These are phyloP conservation scores for Globisporangium spiculum DNA, from an alignment of 352 stramenopile genomes.

Conservation along the genomic window DNA sequence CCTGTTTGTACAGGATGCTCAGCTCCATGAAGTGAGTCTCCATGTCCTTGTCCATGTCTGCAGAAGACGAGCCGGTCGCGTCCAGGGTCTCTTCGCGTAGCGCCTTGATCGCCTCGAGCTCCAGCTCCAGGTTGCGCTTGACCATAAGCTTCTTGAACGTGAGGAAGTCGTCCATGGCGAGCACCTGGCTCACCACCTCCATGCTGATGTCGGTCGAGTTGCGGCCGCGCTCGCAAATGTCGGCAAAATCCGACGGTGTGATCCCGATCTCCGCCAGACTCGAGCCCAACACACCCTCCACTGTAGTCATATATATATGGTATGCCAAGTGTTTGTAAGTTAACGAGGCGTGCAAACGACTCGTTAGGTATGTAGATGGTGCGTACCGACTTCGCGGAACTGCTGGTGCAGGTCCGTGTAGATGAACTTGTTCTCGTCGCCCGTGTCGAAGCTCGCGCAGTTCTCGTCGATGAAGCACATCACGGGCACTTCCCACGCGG, in stretches of 20 bases:
- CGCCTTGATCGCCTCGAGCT: conserved; percentile 85
- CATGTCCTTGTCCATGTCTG: conserved; percentile 32
- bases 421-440: conserved; percentile 89
- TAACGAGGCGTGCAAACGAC: too few relatives aligned
- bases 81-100: conserved; percentile 56
- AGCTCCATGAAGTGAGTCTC: conserved; percentile 83
- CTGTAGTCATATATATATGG: conserved; percentile 12
- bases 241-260: conserved; percentile 74
- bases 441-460: conserved; percentile 85
- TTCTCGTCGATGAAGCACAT: conserved; percentile 91
- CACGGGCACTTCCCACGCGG: conserved; percentile 81
- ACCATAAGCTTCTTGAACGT: conserved; percentile 93
- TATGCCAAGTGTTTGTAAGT: too few relatives aligned
- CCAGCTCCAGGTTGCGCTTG: conserved; percentile 89
- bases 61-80: background rate
- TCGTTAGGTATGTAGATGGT: too few relatives aligned
- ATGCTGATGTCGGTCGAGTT: conserved; percentile 60
- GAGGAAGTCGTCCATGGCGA: conserved; percentile 89
- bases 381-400: conserved; percentile 65
- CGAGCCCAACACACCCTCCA: conserved; percentile 73
- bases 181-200: conserved; percentile 84
- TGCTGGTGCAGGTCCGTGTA: conserved; percentile 85
- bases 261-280: conserved; percentile 87
- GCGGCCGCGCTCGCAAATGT: conserved; percentile 72
- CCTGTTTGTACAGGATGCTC: conserved; percentile 82